Evolutionary conservation across 441 rosid species (phyloP).

Genomic region (Gossypium davidsonii): DNA sequence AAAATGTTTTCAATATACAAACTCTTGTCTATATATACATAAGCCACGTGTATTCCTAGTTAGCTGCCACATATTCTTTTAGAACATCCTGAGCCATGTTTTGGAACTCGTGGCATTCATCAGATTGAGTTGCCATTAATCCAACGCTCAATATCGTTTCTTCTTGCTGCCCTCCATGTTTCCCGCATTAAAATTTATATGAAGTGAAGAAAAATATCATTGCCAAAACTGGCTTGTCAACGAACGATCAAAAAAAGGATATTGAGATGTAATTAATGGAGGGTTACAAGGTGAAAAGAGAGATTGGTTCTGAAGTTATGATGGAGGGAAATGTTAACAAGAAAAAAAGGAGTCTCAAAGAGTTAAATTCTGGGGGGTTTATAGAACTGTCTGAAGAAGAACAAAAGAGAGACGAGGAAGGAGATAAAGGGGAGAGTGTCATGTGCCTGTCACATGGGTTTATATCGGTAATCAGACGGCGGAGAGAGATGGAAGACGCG

Average conservation of each 20-base stretch:
- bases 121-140: not conserved
- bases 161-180: not conserved
- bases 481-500: conserved; percentile 67
- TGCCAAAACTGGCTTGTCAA: not conserved
- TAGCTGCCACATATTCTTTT: not conserved
- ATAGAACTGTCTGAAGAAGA: not conserved
- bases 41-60: not conserved
- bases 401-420: not conserved
- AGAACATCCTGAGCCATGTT: not conserved
- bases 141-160: not conserved
- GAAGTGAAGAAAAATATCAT: not conserved
- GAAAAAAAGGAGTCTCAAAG: not conserved
- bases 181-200: not conserved
- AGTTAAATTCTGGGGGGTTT: not conserved
- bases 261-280: not conserved
- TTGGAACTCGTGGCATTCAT: conserved; percentile 1
- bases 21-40: not conserved
- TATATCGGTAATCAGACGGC: conserved; percentile 61
- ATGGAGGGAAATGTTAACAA: not conserved
- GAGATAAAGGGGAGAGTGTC: not conserved
- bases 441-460: conserved; percentile 33
- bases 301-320: not conserved
- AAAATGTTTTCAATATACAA: not conserved
- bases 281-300: not conserved
- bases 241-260: not conserved